Percentiles rank a stretch among this genome's conserved stretches.
These are phyloP conservation scores for Ascochyta rabiei DNA, from an alignment of 2,329 filamentous ascomycete species.

Conservation along the genomic window DNA sequence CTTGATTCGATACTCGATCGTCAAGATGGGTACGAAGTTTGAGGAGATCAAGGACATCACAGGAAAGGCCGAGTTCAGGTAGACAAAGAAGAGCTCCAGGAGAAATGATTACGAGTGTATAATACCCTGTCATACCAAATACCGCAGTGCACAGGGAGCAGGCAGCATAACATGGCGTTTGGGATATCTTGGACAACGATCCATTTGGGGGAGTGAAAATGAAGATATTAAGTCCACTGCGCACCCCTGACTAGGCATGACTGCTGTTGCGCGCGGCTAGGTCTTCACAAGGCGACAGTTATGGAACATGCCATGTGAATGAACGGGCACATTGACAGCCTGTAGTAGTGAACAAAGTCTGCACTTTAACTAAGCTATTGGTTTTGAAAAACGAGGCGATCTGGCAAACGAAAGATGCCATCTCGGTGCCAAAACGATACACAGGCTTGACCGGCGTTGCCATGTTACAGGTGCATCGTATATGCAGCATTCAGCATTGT, in stretches of 20 bases:
- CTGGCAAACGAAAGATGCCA: too few relatives aligned
- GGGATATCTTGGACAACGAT: not conserved
- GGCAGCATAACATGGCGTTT: slow-evolving; percentile 15
- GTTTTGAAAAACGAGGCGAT: too few relatives aligned
- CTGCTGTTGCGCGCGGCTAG: not conserved
- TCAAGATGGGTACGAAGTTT: slow-evolving; percentile 78
- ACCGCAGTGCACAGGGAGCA: slow-evolving; percentile 1
- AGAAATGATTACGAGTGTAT: not conserved
- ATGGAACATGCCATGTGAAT: too few relatives aligned
- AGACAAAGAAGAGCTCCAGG: not conserved
- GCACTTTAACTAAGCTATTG: too few relatives aligned
- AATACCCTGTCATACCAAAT: slow-evolving; percentile 12
- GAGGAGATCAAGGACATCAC: slow-evolving; percentile 65
- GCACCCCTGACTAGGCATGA: not conserved
- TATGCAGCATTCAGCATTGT: too few relatives aligned
- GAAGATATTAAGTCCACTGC: not conserved
- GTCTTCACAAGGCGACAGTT: too few relatives aligned
- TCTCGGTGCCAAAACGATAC: too few relatives aligned
- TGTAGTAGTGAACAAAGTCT: too few relatives aligned
- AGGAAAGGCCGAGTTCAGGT: slow-evolving; percentile 58
- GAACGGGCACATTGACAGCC: too few relatives aligned
- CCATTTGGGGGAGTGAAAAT: not conserved
- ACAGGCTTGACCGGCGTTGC: too few relatives aligned
- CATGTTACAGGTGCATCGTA: too few relatives aligned
- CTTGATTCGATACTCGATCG: slow-evolving; percentile 84